These are phyloP conservation scores for Chytridiales sp. DNA, from an alignment of 371 early-diverging fungal genomes.

Conservation along the genomic window DNA sequence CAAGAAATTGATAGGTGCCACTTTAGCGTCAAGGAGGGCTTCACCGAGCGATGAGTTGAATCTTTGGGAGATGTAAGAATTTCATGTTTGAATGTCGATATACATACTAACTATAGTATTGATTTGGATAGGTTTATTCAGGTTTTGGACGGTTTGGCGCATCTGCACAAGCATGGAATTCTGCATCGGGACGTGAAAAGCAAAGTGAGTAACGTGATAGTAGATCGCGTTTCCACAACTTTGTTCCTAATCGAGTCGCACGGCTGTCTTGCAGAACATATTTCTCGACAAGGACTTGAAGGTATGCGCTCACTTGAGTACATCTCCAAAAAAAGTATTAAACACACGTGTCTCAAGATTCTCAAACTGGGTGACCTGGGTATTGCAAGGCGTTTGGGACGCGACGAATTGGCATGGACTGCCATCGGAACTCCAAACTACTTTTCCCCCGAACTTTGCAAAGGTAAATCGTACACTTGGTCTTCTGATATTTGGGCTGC, in stretches of 20 bases:
- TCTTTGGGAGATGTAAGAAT: no score
- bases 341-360: not conserved
- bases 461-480: constrained; percentile 22
- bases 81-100: no score
- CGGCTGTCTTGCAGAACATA: constrained; percentile 15
- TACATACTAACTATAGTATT: no score
- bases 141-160: constrained; percentile 1
- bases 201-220: not conserved
- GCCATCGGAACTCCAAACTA: constrained; percentile 31
- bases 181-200: constrained; percentile 23
- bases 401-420: constrained; percentile 1
- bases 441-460: constrained; percentile 33
- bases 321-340: not conserved
- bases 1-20: no score
- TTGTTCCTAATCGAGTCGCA: no score
- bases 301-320: not conserved
- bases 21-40: no score
- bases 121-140: no score
- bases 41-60: no score
- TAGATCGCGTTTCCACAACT: not conserved
- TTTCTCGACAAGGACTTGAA: constrained; percentile 16
- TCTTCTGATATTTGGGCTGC: constrained; percentile 30
- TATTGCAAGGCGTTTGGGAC: constrained; percentile 13
- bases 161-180: constrained; percentile 10
- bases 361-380: constrained; percentile 37